Conservation (phyloP, 129 eudicot species). For the Helianthus tuberosus region DNA sequence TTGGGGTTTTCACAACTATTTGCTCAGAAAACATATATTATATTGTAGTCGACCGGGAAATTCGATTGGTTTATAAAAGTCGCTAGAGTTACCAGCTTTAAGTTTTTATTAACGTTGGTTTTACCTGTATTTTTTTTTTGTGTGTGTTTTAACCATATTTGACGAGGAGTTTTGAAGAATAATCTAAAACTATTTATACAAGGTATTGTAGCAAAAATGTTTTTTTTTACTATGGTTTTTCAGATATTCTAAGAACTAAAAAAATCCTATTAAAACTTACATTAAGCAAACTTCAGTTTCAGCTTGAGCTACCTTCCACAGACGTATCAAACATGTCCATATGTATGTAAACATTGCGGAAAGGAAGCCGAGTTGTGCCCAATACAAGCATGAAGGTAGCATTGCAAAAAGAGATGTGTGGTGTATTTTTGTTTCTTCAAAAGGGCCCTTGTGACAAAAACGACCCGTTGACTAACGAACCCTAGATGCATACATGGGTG, state of each 20-base stretch:
- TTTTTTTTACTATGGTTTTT: too few species aligned
- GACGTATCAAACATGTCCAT: not conserved
- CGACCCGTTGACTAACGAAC: constrained; percentile 17
- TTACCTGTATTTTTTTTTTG: too few species aligned
- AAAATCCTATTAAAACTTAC: not conserved
- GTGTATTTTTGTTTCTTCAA: not conserved
- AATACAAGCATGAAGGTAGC: not conserved
- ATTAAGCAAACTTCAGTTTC: not conserved
- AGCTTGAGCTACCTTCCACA: not conserved
- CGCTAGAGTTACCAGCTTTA: too few species aligned
- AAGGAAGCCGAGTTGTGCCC: not conserved
- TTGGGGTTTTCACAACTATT: not conserved
- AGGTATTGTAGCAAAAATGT: too few species aligned
- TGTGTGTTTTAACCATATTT: too few species aligned
- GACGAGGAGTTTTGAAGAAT: too few species aligned
- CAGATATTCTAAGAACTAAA: too few species aligned
- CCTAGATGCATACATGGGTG: not conserved
- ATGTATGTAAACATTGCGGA: not conserved
- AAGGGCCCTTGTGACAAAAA: not conserved
- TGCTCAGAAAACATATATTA: not conserved
- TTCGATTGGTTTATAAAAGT: too few species aligned
- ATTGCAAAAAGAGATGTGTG: too few species aligned
- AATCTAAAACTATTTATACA: too few species aligned
- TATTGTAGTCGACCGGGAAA: too few species aligned
- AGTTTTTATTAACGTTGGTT: too few species aligned